Base-by-base conservation (phyloP, 495 filamentous ascomycete genomes). In the Aspergillus mulundensis region DNA sequence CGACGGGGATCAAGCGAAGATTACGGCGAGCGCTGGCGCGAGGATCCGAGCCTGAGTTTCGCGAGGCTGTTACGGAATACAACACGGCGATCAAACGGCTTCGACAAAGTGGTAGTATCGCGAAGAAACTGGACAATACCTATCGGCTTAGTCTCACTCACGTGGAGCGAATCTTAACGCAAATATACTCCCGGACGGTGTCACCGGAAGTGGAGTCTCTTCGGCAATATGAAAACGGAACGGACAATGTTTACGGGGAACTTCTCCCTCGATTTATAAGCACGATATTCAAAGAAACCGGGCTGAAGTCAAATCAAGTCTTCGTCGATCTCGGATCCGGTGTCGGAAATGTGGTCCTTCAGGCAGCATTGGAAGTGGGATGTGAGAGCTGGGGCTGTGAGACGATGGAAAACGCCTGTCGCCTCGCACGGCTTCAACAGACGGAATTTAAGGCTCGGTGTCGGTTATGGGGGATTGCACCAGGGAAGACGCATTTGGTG, bases 371-470 rank as follows among this genome's bases (percentile, higher is more conserved):
- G 7, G 89, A 98, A 67, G 84, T 92, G 46, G 94, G 94, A 14
- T 95, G 89, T 67, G 89, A 96, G 68, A 92, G 88, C 70, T 97
- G 90, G 85, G 94, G 94, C 21, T 96, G 93, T 66, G 94, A 98
- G 71, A 88, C 92, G 80, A 93, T 95, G 89, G 79, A 86, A 58
- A 91, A 91, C 47, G 87, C 89, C 5, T 91, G 84, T 70, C 86
- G 87, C 56, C 79, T 98, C 25, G 92, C 91, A 10, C 86, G 93
- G 36, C 81, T 87, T 28, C 94, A 98, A 68, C 81, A 91, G 62
- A 80, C 85, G 47, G 94, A 98, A 64, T 96, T 98, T 66, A 75
- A 75, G 48, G 84, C 88, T 4, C 85, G 94, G 40, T 92, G 91
- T 61, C 84, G 84, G 15, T 84, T 96, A 14, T 98, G 94, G 94